phyloP scores from a whole-genome alignment of 2,329 filamentous ascomycete species.

The Pseudogymnoascus sp. region DNA sequence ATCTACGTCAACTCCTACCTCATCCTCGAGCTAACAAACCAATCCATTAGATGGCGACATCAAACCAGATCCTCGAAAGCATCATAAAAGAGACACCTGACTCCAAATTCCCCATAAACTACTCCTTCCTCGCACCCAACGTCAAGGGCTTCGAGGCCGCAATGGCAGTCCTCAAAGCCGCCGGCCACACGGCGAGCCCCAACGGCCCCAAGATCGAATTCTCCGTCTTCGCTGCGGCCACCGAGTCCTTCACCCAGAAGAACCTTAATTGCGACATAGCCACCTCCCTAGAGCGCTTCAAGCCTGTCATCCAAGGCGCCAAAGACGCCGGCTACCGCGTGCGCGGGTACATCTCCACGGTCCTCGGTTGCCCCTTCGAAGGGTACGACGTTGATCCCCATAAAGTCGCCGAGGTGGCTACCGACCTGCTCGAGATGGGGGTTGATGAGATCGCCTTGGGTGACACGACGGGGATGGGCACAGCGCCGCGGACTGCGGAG shows the following conservation, averaged over 20 bases:
- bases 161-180: constrained; percentile 39
- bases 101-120: constrained; percentile 53
- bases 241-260: constrained; percentile 69
- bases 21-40: neutral
- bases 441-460: constrained; percentile 86
- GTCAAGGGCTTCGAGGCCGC: constrained; percentile 63
- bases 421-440: constrained; percentile 70
- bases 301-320: constrained; percentile 60
- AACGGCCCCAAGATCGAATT: constrained; percentile 51
- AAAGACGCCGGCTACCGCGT: constrained; percentile 60
- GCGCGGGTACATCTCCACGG: constrained; percentile 73
- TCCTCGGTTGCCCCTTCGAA: constrained; percentile 72
- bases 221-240: constrained; percentile 75
- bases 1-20: neutral
- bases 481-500: constrained; percentile 59
- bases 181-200: constrained; percentile 15
- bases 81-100: constrained; percentile 51
- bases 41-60: constrained; percentile 63
- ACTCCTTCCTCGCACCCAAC: constrained; percentile 78
- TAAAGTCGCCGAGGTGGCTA: constrained; percentile 58
- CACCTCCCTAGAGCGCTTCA: constrained; percentile 64
- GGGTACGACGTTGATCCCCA: constrained; percentile 57
- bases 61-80: constrained; percentile 64
- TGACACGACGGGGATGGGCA: constrained; percentile 88
- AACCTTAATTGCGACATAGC: constrained; percentile 78